Conservation (phyloP, 108 stramenopile genomes). For the Fragilaria crotonensis region DNA sequence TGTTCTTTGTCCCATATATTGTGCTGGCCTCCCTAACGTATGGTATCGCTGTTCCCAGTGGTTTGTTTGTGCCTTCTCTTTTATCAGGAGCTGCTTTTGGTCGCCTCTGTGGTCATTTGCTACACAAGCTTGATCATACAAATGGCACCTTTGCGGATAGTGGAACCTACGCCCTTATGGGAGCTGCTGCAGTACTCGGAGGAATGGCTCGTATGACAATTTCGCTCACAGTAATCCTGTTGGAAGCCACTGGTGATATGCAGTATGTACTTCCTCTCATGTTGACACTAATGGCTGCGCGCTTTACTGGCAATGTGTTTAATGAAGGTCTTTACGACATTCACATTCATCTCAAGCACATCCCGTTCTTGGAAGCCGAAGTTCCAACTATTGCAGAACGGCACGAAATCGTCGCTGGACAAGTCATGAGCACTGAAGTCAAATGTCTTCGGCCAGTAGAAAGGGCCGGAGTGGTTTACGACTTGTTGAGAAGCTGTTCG, state of each 20-base stretch:
- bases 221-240: slow-evolving; percentile 91
- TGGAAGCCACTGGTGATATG: slow-evolving; percentile 98
- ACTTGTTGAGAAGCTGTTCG: slow-evolving; percentile 58
- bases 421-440: slow-evolving; percentile 85
- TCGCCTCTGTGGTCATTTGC: slow-evolving; percentile 89
- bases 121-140: slow-evolving; percentile 93
- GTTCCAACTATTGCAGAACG: slow-evolving; percentile 82
- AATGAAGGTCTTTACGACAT: slow-evolving; percentile 97
- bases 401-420: slow-evolving; percentile 84
- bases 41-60: slow-evolving; percentile 90
- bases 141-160: slow-evolving; percentile 95
- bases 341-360: slow-evolving; percentile 81
- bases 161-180: slow-evolving; percentile 96
- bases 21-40: slow-evolving; percentile 78
- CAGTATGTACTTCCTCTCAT: slow-evolving; percentile 98
- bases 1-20: slow-evolving; percentile 93
- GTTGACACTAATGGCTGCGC: slow-evolving; percentile 94
- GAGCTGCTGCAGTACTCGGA: slow-evolving; percentile 90
- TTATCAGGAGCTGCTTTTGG: slow-evolving; percentile 87
- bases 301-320: slow-evolving; percentile 96
- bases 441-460: slow-evolving; percentile 85
- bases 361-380: slow-evolving; percentile 90
- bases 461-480: slow-evolving; percentile 82
- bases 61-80: slow-evolving; percentile 87
- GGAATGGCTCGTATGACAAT: slow-evolving; percentile 99